Evolutionary conservation across 371 early-diverging fungal species (phyloP), one percentile per base, ranked within the genome.

Genomic region (Mortierella sp.): DNA sequence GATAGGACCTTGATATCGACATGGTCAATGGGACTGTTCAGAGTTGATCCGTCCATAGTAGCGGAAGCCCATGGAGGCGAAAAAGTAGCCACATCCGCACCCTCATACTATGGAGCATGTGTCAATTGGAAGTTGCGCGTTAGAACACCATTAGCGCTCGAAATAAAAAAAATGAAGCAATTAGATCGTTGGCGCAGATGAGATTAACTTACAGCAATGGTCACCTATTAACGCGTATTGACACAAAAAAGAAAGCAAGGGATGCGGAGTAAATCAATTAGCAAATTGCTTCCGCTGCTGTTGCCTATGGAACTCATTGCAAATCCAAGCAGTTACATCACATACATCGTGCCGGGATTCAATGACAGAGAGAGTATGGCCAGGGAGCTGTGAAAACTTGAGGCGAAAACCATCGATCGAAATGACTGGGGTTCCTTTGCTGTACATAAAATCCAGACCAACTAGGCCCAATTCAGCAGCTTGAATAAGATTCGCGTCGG

Each of bases 341-440:
- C 64, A 5, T 61, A 61, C 64, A 61, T 37, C 37, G 9, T 64
- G 31, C 34, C 21, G 13, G 9, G 64, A 34, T 37, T 64, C 37
- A 31, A 37, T 5, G 64, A 64, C 9, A 16, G 64, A 64, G 8
- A 64, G 37, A 8, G 16, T 59, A 16, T 59, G 26, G 31, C 64
- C 64, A 37, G 64, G 64, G 21, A 64, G 34, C 64, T 64, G 34
- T 37, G 31, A 14, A 9, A 64, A 64, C 64, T 64, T 64, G 64
- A 64, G 64, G 1, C 37, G 31, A 8, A 64, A 37, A 9, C 64
- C 10, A 19, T 64, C 21, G 64, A 16, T 34, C 5, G 37, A 31
- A 8, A 64, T 34, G 37, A 37, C 37, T 8, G 64, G 64, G 5
- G 13, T 34, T 0, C 34, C 64, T 16, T 64, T 37, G 19, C 64